phyloP scores from a whole-genome alignment of 768 basidiomycete species.

The Gloeostereum incarnatum region DNA sequence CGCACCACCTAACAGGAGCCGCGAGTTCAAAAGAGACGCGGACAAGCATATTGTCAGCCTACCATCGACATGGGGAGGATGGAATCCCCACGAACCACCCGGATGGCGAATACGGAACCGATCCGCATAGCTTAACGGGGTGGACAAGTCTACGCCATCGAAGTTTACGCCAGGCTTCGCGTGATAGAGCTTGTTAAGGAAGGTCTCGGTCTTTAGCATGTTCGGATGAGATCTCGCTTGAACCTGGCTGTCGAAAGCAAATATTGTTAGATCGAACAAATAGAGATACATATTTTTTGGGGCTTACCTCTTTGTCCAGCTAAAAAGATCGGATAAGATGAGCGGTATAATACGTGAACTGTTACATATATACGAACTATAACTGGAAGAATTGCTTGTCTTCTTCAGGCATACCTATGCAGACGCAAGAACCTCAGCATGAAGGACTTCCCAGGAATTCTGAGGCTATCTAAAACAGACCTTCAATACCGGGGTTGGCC shows the following conservation, averaged over 20 bases:
- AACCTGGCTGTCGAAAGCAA: no score
- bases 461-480: no score
- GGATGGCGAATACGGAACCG: slow-evolving; percentile 56
- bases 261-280: no score
- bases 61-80: slow-evolving; percentile 22
- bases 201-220: slow-evolving; percentile 43
- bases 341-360: background rate
- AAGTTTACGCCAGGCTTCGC: slow-evolving; percentile 22
- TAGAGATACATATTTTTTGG: no score
- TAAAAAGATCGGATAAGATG: slow-evolving; percentile 7
- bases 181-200: slow-evolving; percentile 61
- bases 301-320: slow-evolving; percentile 35
- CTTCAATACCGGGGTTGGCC: slow-evolving; percentile 46
- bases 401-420: slow-evolving; percentile 45
- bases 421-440: no score
- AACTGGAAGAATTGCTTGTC: slow-evolving; percentile 69
- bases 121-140: slow-evolving; percentile 51
- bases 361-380: slow-evolving; percentile 45
- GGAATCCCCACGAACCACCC: slow-evolving; percentile 33
- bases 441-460: background rate
- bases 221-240: slow-evolving; percentile 62
- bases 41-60: slow-evolving; percentile 9
- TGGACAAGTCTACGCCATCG: slow-evolving; percentile 47
- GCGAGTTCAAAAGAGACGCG: slow-evolving; percentile 19
- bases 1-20: slow-evolving; percentile 35